Conservation (phyloP, 768 basidiomycete species). For the Dacryopinax primogenitus region DNA sequence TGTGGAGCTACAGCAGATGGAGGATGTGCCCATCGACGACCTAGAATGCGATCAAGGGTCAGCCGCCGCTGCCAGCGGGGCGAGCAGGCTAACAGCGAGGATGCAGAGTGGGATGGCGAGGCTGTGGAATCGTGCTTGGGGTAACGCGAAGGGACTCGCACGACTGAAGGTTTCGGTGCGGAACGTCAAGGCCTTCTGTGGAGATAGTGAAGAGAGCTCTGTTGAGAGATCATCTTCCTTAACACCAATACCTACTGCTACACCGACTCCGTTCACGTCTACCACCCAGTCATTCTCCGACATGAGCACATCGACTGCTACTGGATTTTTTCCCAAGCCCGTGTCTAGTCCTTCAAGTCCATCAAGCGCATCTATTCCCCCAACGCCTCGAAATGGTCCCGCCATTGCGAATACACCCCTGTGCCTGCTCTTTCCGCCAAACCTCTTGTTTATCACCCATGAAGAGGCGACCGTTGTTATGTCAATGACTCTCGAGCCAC, state of each 20-base stretch:
- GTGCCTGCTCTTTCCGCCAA: slow-evolving; percentile 4
- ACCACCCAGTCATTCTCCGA: slow-evolving; percentile 2
- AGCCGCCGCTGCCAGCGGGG: slow-evolving; percentile 13
- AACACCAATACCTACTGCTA: not conserved
- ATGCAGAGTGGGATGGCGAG: slow-evolving; percentile 47
- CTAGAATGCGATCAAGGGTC: slow-evolving; percentile 26
- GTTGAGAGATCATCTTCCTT: not conserved
- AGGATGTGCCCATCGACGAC: slow-evolving; percentile 1
- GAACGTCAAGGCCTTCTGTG: slow-evolving; percentile 5
- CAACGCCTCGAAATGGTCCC: not conserved
- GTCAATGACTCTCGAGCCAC: not conserved
- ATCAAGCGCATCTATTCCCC: not conserved
- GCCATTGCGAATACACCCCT: not conserved
- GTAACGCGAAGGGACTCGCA: slow-evolving; percentile 40
- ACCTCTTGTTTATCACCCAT: not conserved
- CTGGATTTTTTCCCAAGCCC: not conserved
- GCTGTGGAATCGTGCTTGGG: slow-evolving; percentile 58
- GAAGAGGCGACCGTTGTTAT: not conserved
- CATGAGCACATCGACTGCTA: not conserved
- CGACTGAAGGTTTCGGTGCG: slow-evolving; percentile 15
- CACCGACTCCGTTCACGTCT: not conserved
- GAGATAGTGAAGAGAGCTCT: not conserved
- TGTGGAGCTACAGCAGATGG: slow-evolving; percentile 41
- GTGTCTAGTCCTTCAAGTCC: not conserved
- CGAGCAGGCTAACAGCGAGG: slow-evolving; percentile 35